These are phyloP conservation scores for Xylariaceae sp. DNA, from an alignment of 2,329 filamentous ascomycete species.

Conservation along the genomic window DNA sequence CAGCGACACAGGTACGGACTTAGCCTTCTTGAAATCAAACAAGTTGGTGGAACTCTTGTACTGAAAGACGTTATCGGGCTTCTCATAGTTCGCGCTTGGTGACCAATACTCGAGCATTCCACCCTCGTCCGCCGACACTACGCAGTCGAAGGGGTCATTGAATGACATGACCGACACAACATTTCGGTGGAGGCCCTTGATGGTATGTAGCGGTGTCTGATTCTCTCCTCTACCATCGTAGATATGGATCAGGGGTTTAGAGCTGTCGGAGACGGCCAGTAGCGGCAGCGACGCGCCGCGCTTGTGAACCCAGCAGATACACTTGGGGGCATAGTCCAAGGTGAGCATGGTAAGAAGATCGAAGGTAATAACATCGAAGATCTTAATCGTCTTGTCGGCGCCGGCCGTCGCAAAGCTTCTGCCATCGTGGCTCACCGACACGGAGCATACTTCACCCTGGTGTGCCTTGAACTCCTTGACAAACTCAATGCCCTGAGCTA, in stretches of 20 bases:
- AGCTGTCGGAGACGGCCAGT: constrained; percentile 74
- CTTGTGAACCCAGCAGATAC: constrained; percentile 86
- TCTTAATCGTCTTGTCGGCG: constrained; percentile 70
- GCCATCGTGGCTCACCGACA: constrained; percentile 83
- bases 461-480: constrained; percentile 97
- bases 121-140: constrained; percentile 79
- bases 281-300: constrained; percentile 83
- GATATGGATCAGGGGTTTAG: constrained; percentile 67
- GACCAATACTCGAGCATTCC: constrained; percentile 98
- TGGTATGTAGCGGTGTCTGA: constrained; percentile 66
- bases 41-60: constrained; percentile 92
- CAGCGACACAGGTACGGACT: constrained; percentile 74
- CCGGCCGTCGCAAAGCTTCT: constrained; percentile 90
- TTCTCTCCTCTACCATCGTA: constrained; percentile 88
- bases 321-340: constrained; percentile 69
- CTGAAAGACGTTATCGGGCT: constrained; percentile 85
- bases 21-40: constrained; percentile 96
- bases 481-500: constrained; percentile 84
- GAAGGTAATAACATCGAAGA: constrained; percentile 79
- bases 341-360: constrained; percentile 78
- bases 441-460: constrained; percentile 73
- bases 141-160: constrained; percentile 84
- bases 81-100: constrained; percentile 74
- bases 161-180: constrained; percentile 82
- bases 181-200: constrained; percentile 74